Evolutionary conservation across 1,284 basidiomycete genomes (phyloP).

Genomic region (Tilletia caries): DNA sequence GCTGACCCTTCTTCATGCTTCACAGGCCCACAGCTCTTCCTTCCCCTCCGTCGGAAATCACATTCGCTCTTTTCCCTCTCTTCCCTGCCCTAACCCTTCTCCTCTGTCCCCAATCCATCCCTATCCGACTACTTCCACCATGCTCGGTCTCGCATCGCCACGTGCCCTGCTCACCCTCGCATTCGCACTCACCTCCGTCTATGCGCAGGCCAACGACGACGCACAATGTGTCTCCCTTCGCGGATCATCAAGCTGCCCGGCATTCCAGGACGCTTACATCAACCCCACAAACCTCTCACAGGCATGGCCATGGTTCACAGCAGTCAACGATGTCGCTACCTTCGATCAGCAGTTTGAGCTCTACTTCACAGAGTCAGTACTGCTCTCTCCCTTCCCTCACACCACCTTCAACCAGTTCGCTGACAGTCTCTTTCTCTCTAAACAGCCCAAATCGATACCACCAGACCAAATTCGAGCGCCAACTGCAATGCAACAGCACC

Average conservation of each 20-base stretch:
- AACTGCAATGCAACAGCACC: constrained; percentile 42
- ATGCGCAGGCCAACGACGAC: no score
- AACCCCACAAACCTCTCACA: constrained; percentile 53
- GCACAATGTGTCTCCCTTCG: constrained; percentile 31
- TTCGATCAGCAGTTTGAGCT: constrained; percentile 54
- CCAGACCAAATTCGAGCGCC: constrained; percentile 30
- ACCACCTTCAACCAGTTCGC: not conserved
- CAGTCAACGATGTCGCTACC: constrained; percentile 53
- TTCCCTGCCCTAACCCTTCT: not conserved
- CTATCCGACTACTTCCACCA: not conserved
- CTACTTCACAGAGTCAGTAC: constrained; percentile 52
- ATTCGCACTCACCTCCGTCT: not conserved
- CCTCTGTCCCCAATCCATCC: not conserved
- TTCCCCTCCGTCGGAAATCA: no score
- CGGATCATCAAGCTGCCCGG: constrained; percentile 37
- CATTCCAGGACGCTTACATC: constrained; percentile 46
- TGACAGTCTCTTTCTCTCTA: not conserved
- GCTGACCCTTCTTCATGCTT: no score
- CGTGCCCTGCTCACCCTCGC: not conserved
- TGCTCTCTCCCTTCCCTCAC: not conserved
- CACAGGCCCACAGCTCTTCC: no score
- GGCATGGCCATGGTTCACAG: constrained; percentile 52
- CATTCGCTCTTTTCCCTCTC: no score
- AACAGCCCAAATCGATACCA: constrained; percentile 46
- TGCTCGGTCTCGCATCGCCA: not conserved